Evolutionary conservation across 2,329 filamentous ascomycete species (phyloP).

Genomic region (Calcarisporium arbuscula): DNA sequence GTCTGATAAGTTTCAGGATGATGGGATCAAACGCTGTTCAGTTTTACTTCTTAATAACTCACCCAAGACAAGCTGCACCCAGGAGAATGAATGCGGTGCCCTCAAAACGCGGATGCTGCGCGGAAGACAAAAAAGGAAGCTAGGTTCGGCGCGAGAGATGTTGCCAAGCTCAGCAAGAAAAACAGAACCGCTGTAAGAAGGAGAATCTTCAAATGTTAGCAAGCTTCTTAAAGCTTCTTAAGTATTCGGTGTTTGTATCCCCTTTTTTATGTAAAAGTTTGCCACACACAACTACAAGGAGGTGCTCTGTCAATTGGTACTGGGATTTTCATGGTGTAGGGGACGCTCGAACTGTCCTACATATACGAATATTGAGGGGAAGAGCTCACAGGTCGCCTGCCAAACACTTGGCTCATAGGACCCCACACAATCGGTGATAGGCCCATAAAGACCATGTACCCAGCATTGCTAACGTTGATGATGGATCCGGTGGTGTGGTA

Average conservation of each 20-base stretch:
- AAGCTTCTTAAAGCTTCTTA: no score
- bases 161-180: slow-evolving; percentile 63
- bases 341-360: no score
- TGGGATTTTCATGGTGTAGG: no score
- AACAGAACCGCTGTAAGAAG: slow-evolving; percentile 57
- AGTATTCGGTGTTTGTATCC: background rate
- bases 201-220: slow-evolving; percentile 28
- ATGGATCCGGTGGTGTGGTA: slow-evolving; percentile 61
- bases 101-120: slow-evolving; percentile 66
- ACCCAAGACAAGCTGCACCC: slow-evolving; percentile 63
- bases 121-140: slow-evolving; percentile 68
- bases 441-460: slow-evolving; percentile 72
- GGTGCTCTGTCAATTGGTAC: no score
- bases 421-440: slow-evolving; percentile 65
- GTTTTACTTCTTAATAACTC: slow-evolving; percentile 16
- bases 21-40: background rate
- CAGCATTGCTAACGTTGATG: slow-evolving; percentile 67
- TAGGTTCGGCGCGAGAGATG: slow-evolving; percentile 65
- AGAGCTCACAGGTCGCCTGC: slow-evolving; percentile 50
- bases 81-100: slow-evolving; percentile 70
- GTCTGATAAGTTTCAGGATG: background rate
- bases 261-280: no score
- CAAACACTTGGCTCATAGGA: slow-evolving; percentile 61
- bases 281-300: no score
- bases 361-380: no score